Conservation (phyloP, 495 filamentous ascomycete species). For the Hyaloscypha variabilis region DNA sequence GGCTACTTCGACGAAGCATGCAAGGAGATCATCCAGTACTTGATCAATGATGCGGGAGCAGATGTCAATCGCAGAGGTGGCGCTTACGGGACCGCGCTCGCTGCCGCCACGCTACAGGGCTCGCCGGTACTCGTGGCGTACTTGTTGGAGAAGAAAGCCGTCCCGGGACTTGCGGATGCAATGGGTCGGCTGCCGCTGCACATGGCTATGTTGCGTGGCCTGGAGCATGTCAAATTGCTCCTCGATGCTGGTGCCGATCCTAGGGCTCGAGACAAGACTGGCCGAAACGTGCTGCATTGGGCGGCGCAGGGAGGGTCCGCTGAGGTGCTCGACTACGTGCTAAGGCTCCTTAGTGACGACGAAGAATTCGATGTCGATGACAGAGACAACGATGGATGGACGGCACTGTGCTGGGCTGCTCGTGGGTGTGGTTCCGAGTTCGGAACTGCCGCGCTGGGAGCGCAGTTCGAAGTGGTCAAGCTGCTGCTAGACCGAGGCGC, state of each 20-base stretch:
- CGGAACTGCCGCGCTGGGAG: background rate
- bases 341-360: conserved; percentile 1
- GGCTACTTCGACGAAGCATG: background rate
- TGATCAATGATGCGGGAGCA: conserved; percentile 23
- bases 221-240: conserved; percentile 19
- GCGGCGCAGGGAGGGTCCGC: conserved; percentile 15
- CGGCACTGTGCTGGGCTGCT: conserved; percentile 33
- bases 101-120: conserved; percentile 18
- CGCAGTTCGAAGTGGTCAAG: conserved; percentile 18
- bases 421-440: conserved; percentile 10
- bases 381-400: conserved; percentile 26
- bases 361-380: conserved; percentile 17
- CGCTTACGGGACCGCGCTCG: conserved; percentile 26
- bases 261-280: conserved; percentile 15
- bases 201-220: conserved; percentile 14
- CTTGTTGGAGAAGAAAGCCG: conserved; percentile 21
- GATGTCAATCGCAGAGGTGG: conserved; percentile 18
- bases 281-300: conserved; percentile 25
- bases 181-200: conserved; percentile 25
- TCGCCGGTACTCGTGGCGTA: conserved; percentile 19
- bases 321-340: conserved; percentile 12
- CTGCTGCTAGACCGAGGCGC: conserved; percentile 22
- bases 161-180: conserved; percentile 14
- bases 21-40: conserved; percentile 15
- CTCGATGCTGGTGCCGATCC: conserved; percentile 15